Evolutionary conservation across 192 early-diverging fungal genomes (phyloP), one percentile per base, ranked within the genome.

Genomic region (Coemansia brasiliensis): DNA sequence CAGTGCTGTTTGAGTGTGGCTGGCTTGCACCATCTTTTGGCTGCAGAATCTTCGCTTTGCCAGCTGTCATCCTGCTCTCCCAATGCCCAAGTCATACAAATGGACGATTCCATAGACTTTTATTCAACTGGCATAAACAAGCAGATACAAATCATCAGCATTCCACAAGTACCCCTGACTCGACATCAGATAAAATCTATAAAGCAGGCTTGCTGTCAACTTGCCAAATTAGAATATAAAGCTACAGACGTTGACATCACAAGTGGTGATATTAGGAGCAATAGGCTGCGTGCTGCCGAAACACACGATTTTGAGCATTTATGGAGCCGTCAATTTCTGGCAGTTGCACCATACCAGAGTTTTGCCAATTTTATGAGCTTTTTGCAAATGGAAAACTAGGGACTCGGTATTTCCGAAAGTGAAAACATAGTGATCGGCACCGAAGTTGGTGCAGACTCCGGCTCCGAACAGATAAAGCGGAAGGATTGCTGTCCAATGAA

Each of bases 1-100:
- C 22, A 48, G 5, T 21, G 61, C 44, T 20, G 60, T 25, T 39
- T 42, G 7, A 59, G 59, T 4, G 45, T 39, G 1, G 18, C 21
- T 37, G 71, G 65, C 1, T 21, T 74, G 16, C 60, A 56, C 52
- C 49, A 63, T 13, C 54, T 74, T 40, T 32, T 74, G 29, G 29
- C 61, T 10, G 57, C 67, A 16, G 16, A 59, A 18, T 32, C 48
- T 18, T 46, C 55, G 22, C 55, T 69, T 2, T 6, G 25, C 13
- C 38, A 49, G 0, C 18, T 69, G 22, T 52, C 42, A 4, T 29
- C 63, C 17, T 38, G 55, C 18, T 69, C 55, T 15, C 13, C 46
- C 2, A 17, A 32, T 11, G 38, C 39, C 9, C 27, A 49, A 8
- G 24, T 8, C 25, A 9, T 9, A 35, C 17, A 7, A 12, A 39